Base-by-base conservation (phyloP, 805 yeast genomes). In the Metschnikowia cubensis region DNA sequence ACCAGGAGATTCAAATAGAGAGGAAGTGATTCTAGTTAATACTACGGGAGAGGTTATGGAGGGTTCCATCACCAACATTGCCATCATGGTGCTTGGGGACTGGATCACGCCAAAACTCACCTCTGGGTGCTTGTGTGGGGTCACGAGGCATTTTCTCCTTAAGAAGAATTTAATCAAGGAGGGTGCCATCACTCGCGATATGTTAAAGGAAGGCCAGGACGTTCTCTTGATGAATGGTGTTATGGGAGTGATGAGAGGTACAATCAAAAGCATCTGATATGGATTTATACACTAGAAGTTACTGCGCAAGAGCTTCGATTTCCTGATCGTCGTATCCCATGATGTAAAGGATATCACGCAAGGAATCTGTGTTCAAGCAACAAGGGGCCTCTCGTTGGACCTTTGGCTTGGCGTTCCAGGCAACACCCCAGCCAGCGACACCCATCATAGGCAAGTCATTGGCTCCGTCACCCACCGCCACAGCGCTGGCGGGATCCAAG, bases 401-500 rank as follows among this genome's bases (percentile, higher is more conserved):
- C 55, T 77, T 83, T 20, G 98, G 97, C 66, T 94, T 94, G 18
- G 98, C 99, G 65, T 89, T 87, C 95, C 97, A 94, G 0, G 99
- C 99, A 48, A 94, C 76, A 18, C 99, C 99, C 64, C 82, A 87
- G 0, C 98, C 98, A 2, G 96, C 97, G 13, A 70, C 81, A 2
- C 73, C 79, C 98, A 94, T 94, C 90, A 95, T 95, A 41, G 80
- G 79, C 62, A 94, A 73, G 69, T 94, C 99, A 62, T 94, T 94
- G 21, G 98, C 97, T 35, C 99, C 99, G 65, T 94, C 98, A 35
- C 98, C 98, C 35, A 92, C 87, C 44, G 97, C 97, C 42, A 87
- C 84, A 1, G 85, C 84, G 3, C 74, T 63, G 39, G 64, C 64
- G 10, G 81, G 69, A 20, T 77, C 79, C 34, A 87, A 71, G 10